Evolutionary conservation across 306 rosid species (phyloP).

Genomic region (Lathyrus tuberosus): DNA sequence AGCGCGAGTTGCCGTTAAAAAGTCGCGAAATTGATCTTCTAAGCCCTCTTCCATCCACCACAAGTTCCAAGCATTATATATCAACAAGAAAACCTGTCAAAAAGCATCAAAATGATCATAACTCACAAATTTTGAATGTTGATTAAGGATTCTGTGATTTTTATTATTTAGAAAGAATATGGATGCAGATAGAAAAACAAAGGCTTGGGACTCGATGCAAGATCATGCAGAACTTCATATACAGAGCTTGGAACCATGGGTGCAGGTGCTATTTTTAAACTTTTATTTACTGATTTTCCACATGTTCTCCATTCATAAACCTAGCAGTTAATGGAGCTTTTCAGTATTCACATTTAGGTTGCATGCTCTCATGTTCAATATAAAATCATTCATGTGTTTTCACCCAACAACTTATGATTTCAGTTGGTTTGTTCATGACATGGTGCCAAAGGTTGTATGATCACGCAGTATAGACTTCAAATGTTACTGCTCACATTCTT

Average conservation of each 20-base stretch:
- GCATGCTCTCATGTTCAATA: slow-evolving; percentile 21
- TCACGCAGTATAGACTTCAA: no score
- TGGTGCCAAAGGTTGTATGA: no score
- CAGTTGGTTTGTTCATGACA: background rate
- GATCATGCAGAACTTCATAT: slow-evolving; percentile 87
- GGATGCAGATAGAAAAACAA: slow-evolving; percentile 85
- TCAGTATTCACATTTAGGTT: slow-evolving; percentile 7
- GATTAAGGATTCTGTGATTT: slow-evolving; percentile 29
- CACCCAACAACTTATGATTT: background rate
- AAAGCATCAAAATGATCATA: no score
- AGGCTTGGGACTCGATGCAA: slow-evolving; percentile 85
- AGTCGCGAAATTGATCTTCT: no score
- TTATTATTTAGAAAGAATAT: slow-evolving; percentile 39
- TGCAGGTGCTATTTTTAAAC: slow-evolving; percentile 65
- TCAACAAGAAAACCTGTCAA: no score
- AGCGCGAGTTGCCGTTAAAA: no score
- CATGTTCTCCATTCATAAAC: slow-evolving; percentile 25
- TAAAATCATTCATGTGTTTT: no score
- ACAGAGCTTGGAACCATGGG: slow-evolving; percentile 95
- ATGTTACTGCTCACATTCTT: no score
- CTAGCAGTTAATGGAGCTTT: slow-evolving; percentile 25
- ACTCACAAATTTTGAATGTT: slow-evolving; percentile 35
- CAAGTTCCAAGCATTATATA: no score
- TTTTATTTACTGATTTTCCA: slow-evolving; percentile 26
- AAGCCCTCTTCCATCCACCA: no score